These are phyloP conservation scores for Cutaneotrichosporon cavernicola DNA, from an alignment of 1,284 basidiomycete species.

Conservation along the genomic window DNA sequence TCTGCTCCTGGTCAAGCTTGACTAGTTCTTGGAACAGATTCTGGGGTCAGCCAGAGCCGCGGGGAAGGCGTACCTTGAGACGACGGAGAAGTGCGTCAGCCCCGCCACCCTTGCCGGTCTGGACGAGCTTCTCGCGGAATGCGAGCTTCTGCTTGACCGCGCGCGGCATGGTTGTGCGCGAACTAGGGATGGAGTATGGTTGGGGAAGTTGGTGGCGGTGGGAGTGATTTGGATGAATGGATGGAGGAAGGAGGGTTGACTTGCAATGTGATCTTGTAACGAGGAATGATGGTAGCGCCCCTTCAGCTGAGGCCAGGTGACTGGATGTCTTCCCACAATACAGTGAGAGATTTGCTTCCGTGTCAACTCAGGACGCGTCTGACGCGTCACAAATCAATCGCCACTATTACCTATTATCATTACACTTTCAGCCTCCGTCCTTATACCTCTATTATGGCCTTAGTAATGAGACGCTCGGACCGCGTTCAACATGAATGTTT, in stretches of 20 bases:
- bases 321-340: neutral
- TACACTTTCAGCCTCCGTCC: neutral
- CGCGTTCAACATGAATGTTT: neutral
- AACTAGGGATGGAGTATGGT: conserved; percentile 10
- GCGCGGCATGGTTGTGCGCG: conserved; percentile 22
- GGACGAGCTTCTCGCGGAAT: conserved; percentile 73
- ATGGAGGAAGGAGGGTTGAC: conserved; percentile 1
- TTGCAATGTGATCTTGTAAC: neutral
- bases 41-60: conserved; percentile 31
- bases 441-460: neutral
- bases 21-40: conserved; percentile 76
- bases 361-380: conserved; percentile 6
- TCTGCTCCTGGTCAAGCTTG: conserved; percentile 79
- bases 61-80: conserved; percentile 59
- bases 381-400: conserved; percentile 8
- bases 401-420: neutral
- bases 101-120: conserved; percentile 42
- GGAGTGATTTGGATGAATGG: neutral
- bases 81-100: conserved; percentile 75
- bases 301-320: neutral
- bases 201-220: conserved; percentile 10
- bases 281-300: neutral
- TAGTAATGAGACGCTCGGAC: neutral
- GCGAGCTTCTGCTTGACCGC: conserved; percentile 55
- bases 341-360: conserved; percentile 13